phyloP scores from a whole-genome alignment of 257 asterid genomes.

The Leonotis leonurus region DNA sequence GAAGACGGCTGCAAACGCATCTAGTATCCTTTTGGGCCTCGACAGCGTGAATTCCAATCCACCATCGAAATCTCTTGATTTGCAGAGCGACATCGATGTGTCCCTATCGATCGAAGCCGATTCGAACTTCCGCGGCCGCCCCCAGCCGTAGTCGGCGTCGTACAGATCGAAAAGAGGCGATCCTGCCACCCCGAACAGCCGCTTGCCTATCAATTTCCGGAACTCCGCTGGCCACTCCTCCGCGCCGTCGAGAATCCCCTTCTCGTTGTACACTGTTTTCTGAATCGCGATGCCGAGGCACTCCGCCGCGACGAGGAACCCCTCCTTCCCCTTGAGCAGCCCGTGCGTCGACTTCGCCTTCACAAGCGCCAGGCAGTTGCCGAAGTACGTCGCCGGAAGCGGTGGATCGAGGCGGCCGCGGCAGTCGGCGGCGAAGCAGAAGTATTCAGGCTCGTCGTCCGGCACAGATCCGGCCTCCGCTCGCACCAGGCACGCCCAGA shows the following conservation, averaged over 20 bases:
- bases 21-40: slow-evolving; percentile 19
- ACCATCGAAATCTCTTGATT: slow-evolving; percentile 23
- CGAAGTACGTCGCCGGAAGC: slow-evolving; percentile 23
- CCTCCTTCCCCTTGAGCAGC: slow-evolving; percentile 17
- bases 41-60: slow-evolving; percentile 24
- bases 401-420: slow-evolving; percentile 31
- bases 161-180: slow-evolving; percentile 27
- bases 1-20: slow-evolving; percentile 21
- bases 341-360: slow-evolving; percentile 15
- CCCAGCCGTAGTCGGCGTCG: slow-evolving; percentile 30
- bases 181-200: slow-evolving; percentile 8
- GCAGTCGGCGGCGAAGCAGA: slow-evolving; percentile 31
- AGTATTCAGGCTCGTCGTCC: slow-evolving; percentile 24
- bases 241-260: slow-evolving; percentile 24
- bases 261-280: slow-evolving; percentile 17
- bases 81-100: slow-evolving; percentile 26
- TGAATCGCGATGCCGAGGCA: slow-evolving; percentile 21
- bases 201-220: slow-evolving; percentile 11
- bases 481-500: slow-evolving; percentile 27
- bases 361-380: slow-evolving; percentile 24
- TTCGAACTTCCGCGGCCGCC: slow-evolving; percentile 26
- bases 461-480: slow-evolving; percentile 12
- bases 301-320: slow-evolving; percentile 23
- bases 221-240: slow-evolving; percentile 27
- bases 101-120: slow-evolving; percentile 22